Base-by-base conservation (phyloP, 2,329 filamentous ascomycete species). In the Sporothrix inflata region DNA sequence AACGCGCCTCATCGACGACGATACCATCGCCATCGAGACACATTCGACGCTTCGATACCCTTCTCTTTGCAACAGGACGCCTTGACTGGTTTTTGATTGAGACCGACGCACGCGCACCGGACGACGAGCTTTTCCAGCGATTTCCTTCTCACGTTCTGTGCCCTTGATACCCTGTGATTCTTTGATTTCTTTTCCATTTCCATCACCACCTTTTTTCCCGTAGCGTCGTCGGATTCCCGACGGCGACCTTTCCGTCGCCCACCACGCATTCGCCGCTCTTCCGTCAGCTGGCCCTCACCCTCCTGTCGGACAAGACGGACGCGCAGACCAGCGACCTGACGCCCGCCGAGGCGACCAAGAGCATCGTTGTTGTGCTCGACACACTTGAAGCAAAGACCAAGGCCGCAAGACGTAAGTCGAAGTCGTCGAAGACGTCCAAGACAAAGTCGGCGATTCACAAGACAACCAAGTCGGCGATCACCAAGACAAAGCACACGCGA, bases 241-340 rank as follows among this genome's bases (percentile, higher is more conserved):
- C 76, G 30, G 30, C 30, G 68, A 71, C 49, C 76, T 76, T 78
- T 24, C 79, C 77, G 82, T 82, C 87, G 88, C 80, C 87, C 87
- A 91, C 89, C 80, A 85, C 90, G 89, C 89, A 92, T 90, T 92
- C 90, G 76, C 89, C 89, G 83, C 87, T 92, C 77, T 90, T 91
- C 81, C 84, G 90, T 80, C 86, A 88, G 79, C 83, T 87, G 78
- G 83, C 84, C 67, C 83, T 84, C 75, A 78, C 81, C 69, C 79
- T 80, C 51, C 80, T 86, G 68, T 83, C 80, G 79, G 77, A 80
- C 75, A 76, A 79, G 77, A 70, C 55, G 9, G 69, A 71, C 61
- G 27, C 45, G 16, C 27, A n/a, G 9, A 38, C 65, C 5, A 45
- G 19, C 63, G 63, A 66, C 16, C n/a, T 68, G 63, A 61, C 70